These are phyloP conservation scores for Agaricales sp. DNA, from an alignment of 1,284 basidiomycete species.

Conservation along the genomic window DNA sequence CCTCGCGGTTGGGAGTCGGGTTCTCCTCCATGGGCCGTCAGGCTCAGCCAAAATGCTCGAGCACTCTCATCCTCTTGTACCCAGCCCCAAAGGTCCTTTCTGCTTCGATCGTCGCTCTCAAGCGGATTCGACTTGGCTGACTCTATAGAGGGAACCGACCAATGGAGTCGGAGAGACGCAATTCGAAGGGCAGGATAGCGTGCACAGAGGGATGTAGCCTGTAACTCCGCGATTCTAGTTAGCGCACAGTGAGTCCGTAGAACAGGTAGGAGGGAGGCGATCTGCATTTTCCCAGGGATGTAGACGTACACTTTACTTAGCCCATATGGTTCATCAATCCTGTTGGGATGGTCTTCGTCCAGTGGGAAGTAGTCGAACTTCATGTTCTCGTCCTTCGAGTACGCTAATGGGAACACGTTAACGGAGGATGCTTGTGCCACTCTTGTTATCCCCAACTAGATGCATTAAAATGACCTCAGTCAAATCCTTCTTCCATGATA, in stretches of 20 bases:
- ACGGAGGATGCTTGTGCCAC: constrained; percentile 64
- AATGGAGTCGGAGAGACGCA: constrained; percentile 58
- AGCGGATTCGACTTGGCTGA: constrained; percentile 18
- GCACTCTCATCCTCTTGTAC: constrained; percentile 54
- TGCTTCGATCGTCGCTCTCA: constrained; percentile 21
- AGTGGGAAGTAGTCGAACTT: constrained; percentile 61
- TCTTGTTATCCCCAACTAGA: constrained; percentile 54
- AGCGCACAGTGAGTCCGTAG: too few relatives aligned
- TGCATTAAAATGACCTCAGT: neutral
- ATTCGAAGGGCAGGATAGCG: constrained; percentile 51
- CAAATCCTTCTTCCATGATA: constrained; percentile 2
- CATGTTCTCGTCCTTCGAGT: constrained; percentile 26
- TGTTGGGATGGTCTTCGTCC: constrained; percentile 58
- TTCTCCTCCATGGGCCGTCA: constrained; percentile 32
- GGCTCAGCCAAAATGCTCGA: constrained; percentile 51
- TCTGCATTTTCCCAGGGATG: too few relatives aligned
- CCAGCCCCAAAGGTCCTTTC: constrained; percentile 65
- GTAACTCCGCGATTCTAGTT: constrained; percentile 46
- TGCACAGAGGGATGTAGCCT: constrained; percentile 54
- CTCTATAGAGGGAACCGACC: constrained; percentile 35
- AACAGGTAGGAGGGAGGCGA: too few relatives aligned
- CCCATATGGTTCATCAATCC: constrained; percentile 68
- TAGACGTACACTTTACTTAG: constrained; percentile 45
- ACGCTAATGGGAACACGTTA: constrained; percentile 53
- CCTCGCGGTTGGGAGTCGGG: neutral